Base-by-base conservation (phyloP, 768 basidiomycete genomes). In the Trametes meyenii region DNA sequence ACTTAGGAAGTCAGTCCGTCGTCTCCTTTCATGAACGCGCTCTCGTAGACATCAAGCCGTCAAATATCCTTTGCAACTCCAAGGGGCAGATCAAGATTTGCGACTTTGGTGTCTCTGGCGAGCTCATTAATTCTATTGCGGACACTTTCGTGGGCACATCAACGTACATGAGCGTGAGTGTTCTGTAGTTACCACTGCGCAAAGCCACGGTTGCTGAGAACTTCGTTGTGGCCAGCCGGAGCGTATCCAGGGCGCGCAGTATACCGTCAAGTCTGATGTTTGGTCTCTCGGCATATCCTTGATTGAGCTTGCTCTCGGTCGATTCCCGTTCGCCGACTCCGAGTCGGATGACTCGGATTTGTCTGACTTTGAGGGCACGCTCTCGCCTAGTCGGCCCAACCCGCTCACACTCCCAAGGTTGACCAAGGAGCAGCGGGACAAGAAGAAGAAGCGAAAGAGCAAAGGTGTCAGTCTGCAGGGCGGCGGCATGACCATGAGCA, bases 111-210 rank as follows among this genome's bases (percentile, higher is more conserved):
- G 97, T 99, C 7, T 98, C 96, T 1, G 97, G 97, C 36, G 97
- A 99, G 74, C 83, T 99, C 69, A 96, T 98, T 77, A 98, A 98
- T 77, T 96, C 94, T 8, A 96, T 98, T 64, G 97, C 97, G 39
- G 96, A 98, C 76, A 98, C 97, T 0, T 99, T 98, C 72, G 97
- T 99, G 40, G 96, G 97, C 29, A 99, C 97, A 14, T 95, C 92
- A 63, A 98, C 96, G 4, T 99, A 99, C 74, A 99, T 98, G 96
- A 98, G 97, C 68, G 97, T 98, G 76, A 71, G 88, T 85, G 21
- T 46, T 54, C 43, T 48, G 44, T 42, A 38, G 48, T 50, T 49
- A 43, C 6, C 24, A 21, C 36, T 46, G 49, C 49, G 19, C 39
- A 43, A 23, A 19, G 6, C 29, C 14, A 10, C 29, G 1, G 29